phyloP scores from a whole-genome alignment of 257 asterid genomes.

The Verbena officinalis region DNA sequence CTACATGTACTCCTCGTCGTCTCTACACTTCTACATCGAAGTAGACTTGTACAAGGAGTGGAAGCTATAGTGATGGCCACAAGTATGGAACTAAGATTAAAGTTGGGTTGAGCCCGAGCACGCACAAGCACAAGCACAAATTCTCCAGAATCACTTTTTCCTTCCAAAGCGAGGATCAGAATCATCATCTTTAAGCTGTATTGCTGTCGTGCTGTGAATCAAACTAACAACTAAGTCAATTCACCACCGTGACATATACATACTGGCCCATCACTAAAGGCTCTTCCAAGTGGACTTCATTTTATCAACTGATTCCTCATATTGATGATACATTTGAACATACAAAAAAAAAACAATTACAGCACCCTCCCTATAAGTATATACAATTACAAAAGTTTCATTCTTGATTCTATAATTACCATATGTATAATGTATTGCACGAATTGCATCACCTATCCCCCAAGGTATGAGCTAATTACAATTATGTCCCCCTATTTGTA shows the following conservation, averaged over 20 bases:
- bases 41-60: not conserved
- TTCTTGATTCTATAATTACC: not conserved
- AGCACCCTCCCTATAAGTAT: no score
- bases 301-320: no score
- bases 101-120: no score
- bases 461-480: no score
- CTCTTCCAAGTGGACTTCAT: no score
- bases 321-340: no score
- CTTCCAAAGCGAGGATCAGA: constrained; percentile 5
- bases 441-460: no score
- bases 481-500: no score
- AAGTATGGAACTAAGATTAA: not conserved
- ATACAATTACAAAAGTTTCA: not conserved
- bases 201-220: not conserved
- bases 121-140: constrained; percentile 1
- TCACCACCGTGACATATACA: not conserved
- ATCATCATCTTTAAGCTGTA: not conserved
- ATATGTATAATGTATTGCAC: no score
- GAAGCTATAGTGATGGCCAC: not conserved
- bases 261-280: not conserved
- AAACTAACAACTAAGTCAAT: not conserved
- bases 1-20: no score
- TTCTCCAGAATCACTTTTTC: not conserved
- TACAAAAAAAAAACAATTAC: no score
- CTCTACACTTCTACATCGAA: no score